phyloP scores from a whole-genome alignment of 805 yeast species.

The Candida nemodendra region DNA sequence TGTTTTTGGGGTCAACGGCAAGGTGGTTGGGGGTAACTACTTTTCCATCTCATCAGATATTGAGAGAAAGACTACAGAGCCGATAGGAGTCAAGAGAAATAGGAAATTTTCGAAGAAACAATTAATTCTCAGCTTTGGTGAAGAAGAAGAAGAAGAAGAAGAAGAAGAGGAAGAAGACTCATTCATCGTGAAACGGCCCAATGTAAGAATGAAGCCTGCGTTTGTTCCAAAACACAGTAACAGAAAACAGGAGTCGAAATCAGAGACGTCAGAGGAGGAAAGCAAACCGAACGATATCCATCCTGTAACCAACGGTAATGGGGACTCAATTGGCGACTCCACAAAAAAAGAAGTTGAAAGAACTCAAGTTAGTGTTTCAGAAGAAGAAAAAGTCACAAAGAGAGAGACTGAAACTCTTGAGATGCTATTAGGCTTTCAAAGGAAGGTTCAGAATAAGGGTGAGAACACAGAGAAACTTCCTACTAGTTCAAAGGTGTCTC shows the following conservation, averaged over 20 bases:
- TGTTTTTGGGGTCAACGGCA: conserved; percentile 9
- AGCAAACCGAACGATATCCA: background rate
- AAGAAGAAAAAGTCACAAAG: background rate
- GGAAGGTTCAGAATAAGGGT: conserved; percentile 1
- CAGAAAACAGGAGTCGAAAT: no score
- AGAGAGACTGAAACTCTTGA: conserved; percentile 2
- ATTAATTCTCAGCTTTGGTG: conserved; percentile 12
- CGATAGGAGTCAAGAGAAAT: background rate
- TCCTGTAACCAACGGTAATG: no score
- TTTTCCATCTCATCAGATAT: conserved; percentile 3
- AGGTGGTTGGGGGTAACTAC: conserved; percentile 4
- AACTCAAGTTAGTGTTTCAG: background rate
- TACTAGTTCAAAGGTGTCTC: no score
- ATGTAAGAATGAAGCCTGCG: conserved; percentile 62
- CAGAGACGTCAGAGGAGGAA: background rate
- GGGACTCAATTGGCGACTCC: background rate
- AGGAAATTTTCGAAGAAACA: conserved; percentile 7
- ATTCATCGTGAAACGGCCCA: conserved; percentile 53
- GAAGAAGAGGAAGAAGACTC: conserved; percentile 42
- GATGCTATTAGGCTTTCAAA: conserved; percentile 1
- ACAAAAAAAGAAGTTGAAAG: background rate
- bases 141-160: conserved; percentile 13
- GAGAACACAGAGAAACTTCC: no score
- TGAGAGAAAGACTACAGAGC: background rate
- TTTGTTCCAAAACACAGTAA: no score